Base-by-base conservation (phyloP, 768 basidiomycete species). In the Boletales sp. region DNA sequence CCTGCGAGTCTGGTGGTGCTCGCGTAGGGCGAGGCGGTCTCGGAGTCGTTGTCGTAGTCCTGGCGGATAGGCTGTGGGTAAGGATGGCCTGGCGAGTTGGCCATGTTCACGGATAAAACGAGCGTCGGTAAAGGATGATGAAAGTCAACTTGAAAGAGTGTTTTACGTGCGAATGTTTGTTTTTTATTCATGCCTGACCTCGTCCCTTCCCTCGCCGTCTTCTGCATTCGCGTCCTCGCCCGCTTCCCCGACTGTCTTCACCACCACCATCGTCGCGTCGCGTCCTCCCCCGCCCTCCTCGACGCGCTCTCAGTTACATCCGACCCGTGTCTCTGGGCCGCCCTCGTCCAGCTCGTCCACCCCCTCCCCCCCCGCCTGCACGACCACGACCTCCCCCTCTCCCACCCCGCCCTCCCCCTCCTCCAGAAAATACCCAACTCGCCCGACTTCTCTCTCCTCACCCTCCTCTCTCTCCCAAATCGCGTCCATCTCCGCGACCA, bases 251-350 rank as follows among this genome's bases (percentile, higher is more conserved):
- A 83, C 54, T 39, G 36, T 1, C 48, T 58, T n/a, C 36, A 24
- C 48, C 40, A 38, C 8, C 59, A 59, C 82, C 29, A 67, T 63
- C 41, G 55, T 50, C 27, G 46, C 70, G 79, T 40, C 56, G 68
- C 19, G 56, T 65, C 18, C 64, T 65, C 56, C 61, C 78, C 4
- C 75, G 82, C 56, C 68, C 78, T 48, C 46, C 80, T 46, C 55
- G 57, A 72, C 74, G 42, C 57, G 18, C 48, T 71, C 43, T 17
- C 66, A 42, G 41, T 60, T 29, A 46, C 54, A 0, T 62, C 78
- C 2, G 79, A 85, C 55, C 84, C 87, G 2, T 69, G 74, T 11
- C 66, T 85, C 13, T 89, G 87, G 85, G 79, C 76, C 0, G 69
- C 76, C 17, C 50, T 90, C 38, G 70, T 77, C 5, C 88, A 87